Evolutionary conservation across 441 rosid genomes (phyloP).

Genomic region (Pelargonium australe): DNA sequence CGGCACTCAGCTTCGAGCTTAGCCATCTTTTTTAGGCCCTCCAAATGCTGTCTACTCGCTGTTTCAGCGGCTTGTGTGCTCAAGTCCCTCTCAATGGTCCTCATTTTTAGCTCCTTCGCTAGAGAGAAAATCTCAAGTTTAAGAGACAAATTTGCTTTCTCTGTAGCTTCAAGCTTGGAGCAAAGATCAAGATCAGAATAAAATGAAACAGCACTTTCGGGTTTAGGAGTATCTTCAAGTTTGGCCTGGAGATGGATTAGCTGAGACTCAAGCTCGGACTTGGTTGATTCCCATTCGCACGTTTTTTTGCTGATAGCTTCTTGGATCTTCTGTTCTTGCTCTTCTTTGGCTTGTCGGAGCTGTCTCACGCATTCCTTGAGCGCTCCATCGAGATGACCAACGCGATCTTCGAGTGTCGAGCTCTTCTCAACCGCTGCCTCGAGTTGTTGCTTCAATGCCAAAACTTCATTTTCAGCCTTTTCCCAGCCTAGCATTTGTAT

Average conservation of each 20-base stretch:
- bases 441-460: constrained; percentile 53
- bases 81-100: constrained; percentile 66
- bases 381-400: constrained; percentile 77
- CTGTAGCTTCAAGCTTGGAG: constrained; percentile 45
- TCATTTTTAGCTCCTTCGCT: constrained; percentile 50
- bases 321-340: constrained; percentile 61
- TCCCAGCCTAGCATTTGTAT: constrained; percentile 21
- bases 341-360: constrained; percentile 81
- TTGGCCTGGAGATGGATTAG: constrained; percentile 40
- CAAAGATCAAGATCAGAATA: constrained; percentile 28
- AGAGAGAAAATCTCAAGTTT: constrained; percentile 46
- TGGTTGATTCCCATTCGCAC: constrained; percentile 59
- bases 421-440: constrained; percentile 46
- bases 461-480: constrained; percentile 60
- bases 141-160: constrained; percentile 55
- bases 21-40: constrained; percentile 63
- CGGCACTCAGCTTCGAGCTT: constrained; percentile 81
- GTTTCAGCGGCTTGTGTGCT: constrained; percentile 76
- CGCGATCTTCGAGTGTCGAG: constrained; percentile 63
- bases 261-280: constrained; percentile 45
- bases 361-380: constrained; percentile 92
- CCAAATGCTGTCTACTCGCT: constrained; percentile 81
- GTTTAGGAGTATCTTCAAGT: constrained; percentile 28
- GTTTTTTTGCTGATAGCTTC: constrained; percentile 22
- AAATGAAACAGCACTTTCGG: constrained; percentile 26